Conservation (phyloP, 1,284 basidiomycete species). For the Ganoderma multipileum region DNA sequence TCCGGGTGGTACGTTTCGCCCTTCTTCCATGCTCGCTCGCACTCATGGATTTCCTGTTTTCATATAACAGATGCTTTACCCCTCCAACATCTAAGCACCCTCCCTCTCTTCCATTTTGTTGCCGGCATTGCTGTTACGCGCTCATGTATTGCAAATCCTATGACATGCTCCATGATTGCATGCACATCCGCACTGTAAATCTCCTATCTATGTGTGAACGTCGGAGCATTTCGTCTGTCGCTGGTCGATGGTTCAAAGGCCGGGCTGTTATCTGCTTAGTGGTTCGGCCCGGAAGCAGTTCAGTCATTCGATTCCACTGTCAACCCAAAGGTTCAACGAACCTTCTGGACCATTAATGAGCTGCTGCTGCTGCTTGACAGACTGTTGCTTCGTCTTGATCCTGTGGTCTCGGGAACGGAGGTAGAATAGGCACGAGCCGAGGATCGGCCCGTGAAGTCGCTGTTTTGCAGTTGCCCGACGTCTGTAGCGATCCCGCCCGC, state of each 20-base stretch:
- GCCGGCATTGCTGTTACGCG: conserved; percentile 48
- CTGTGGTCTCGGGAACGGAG: background rate
- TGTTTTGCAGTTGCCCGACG: background rate
- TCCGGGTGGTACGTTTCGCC: conserved; percentile 82
- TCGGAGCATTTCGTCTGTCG: background rate
- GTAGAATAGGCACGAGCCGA: background rate
- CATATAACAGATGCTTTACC: conserved; percentile 55
- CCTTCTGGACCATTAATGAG: background rate
- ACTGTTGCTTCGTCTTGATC: background rate
- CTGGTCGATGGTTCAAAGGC: background rate
- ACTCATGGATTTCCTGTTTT: background rate
- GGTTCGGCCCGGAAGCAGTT: background rate
- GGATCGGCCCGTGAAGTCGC: background rate
- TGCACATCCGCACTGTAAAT: conserved; percentile 28
- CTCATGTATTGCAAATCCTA: conserved; percentile 51
- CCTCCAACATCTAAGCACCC: conserved; percentile 54
- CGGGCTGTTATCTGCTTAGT: background rate
- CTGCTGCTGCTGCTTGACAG: background rate
- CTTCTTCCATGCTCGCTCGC: background rate
- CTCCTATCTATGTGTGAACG: conserved; percentile 12
- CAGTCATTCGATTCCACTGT: background rate
- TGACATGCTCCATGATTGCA: conserved; percentile 47
- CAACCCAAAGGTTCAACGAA: background rate
- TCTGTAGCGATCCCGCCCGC: background rate
- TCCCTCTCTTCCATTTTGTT: conserved; percentile 30